Percentiles rank a stretch among this genome's conserved stretches.
Conservation (phyloP, 179 eudicot genomes). For the Kewa caespitosa region DNA sequence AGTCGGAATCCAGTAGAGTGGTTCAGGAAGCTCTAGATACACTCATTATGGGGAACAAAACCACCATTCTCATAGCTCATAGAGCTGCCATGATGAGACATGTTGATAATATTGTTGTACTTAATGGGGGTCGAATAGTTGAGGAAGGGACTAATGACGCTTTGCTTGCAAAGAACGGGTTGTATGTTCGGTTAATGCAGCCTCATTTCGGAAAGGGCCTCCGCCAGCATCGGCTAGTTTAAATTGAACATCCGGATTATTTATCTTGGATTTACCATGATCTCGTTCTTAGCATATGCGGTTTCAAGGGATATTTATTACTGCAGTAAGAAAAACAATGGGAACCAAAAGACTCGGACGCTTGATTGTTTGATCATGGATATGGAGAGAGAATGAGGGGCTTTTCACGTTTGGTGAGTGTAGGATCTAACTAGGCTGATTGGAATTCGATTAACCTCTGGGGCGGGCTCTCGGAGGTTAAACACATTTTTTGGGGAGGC, state of each 20-base stretch:
- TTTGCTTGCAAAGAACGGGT: slow-evolving; percentile 68
- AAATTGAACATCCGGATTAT: slow-evolving; percentile 11
- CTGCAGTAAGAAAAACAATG: neutral
- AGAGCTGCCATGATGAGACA: slow-evolving; percentile 98
- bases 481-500: slow-evolving; percentile 27
- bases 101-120: slow-evolving; percentile 94
- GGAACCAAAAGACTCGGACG: slow-evolving; percentile 7
- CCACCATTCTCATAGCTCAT: slow-evolving; percentile 90
- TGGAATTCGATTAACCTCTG: slow-evolving; percentile 24
- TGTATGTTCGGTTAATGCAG: slow-evolving; percentile 94
- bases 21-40: slow-evolving; percentile 98
- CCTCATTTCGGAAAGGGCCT: slow-evolving; percentile 91
- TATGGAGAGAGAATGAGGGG: neutral
- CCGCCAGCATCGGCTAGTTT: slow-evolving; percentile 74
- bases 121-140: slow-evolving; percentile 93
- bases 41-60: slow-evolving; percentile 89
- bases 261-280: neutral
- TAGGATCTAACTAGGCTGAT: slow-evolving; percentile 18
- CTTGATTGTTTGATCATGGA: slow-evolving; percentile 11
- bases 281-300: slow-evolving; percentile 1
- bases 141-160: slow-evolving; percentile 87
- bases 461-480: slow-evolving; percentile 26
- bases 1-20: slow-evolving; percentile 93
- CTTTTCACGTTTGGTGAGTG: slow-evolving; percentile 13
- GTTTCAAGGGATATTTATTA: slow-evolving; percentile 5